A percentile compares a stretch with the other conserved stretches of the same genome.
Evolutionary conservation across 106 monocot genomes (phyloP).

Genomic region (Hemerocallis citrina): DNA sequence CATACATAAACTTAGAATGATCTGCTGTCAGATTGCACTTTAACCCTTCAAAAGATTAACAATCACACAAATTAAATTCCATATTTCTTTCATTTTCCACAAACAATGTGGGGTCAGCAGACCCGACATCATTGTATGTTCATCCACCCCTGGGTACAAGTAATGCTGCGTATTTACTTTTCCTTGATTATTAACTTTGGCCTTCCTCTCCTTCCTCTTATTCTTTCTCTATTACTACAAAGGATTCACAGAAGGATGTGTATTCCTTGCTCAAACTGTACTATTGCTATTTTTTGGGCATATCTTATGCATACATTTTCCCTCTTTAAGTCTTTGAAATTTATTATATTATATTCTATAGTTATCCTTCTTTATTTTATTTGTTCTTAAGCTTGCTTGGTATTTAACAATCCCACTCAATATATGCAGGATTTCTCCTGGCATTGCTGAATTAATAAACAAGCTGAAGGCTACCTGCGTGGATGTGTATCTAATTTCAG

Average conservation of each 20-base stretch:
- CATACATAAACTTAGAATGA: no score
- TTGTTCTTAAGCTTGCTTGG: background rate
- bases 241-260: background rate
- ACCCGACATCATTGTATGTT: no score
- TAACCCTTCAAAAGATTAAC: no score
- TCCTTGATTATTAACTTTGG: no score
- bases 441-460: slow-evolving; percentile 65
- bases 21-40: no score
- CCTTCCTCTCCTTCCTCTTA: no score
- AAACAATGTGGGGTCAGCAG: no score
- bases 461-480: slow-evolving; percentile 52
- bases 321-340: background rate
- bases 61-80: no score
- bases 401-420: background rate
- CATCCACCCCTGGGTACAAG: no score
- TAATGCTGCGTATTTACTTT: no score
- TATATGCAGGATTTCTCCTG: slow-evolving; percentile 79
- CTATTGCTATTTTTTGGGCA: background rate
- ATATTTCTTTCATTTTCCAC: no score
- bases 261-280: background rate
- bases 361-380: background rate
- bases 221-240: background rate
- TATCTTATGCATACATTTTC: background rate
- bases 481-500: slow-evolving; percentile 82
- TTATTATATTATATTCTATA: background rate